phyloP scores from a whole-genome alignment of 495 filamentous ascomycete genomes.

The Penicillium goetzii region DNA sequence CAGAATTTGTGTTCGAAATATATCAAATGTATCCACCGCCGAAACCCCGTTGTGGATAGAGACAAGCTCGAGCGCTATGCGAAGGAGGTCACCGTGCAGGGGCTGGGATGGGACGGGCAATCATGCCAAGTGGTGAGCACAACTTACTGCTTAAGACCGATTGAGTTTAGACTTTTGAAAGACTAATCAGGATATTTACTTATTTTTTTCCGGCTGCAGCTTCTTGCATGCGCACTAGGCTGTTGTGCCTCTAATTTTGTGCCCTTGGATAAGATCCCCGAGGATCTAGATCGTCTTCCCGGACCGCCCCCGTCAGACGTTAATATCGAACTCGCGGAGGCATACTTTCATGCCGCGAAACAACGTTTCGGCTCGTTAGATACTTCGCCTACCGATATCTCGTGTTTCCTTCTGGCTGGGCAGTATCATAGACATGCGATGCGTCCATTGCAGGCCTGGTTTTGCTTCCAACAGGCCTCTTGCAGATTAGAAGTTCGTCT shows the following conservation, averaged over 20 bases:
- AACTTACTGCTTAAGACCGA: neutral
- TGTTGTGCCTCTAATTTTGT: constrained; percentile 25
- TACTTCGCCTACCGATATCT: constrained; percentile 32
- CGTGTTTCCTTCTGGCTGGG: constrained; percentile 35
- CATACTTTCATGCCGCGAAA: constrained; percentile 35
- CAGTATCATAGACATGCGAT: constrained; percentile 31
- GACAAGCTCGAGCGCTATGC: constrained; percentile 31
- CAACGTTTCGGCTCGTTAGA: constrained; percentile 31
- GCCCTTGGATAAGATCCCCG: constrained; percentile 20
- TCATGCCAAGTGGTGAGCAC: constrained; percentile 36
- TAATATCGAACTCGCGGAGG: constrained; percentile 29
- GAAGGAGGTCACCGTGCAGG: constrained; percentile 30
- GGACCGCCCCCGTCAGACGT: constrained; percentile 27
- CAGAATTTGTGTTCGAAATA: constrained; percentile 28
- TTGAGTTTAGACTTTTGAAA: neutral
- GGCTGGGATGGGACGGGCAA: constrained; percentile 32
- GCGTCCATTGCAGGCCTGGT: constrained; percentile 34
- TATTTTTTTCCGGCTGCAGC: constrained; percentile 14
- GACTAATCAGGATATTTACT: constrained; percentile 11
- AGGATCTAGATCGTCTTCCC: constrained; percentile 27
- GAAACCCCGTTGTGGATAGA: constrained; percentile 30
- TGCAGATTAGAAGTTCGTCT: constrained; percentile 35
- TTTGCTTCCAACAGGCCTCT: constrained; percentile 36
- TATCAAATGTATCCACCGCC: constrained; percentile 22
- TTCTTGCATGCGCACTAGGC: constrained; percentile 35